A percentile compares a stretch with the other conserved stretches of the same genome.
Evolutionary conservation across 2,329 filamentous ascomycete species (phyloP).

Genomic region (Dactylonectria macrodidyma): DNA sequence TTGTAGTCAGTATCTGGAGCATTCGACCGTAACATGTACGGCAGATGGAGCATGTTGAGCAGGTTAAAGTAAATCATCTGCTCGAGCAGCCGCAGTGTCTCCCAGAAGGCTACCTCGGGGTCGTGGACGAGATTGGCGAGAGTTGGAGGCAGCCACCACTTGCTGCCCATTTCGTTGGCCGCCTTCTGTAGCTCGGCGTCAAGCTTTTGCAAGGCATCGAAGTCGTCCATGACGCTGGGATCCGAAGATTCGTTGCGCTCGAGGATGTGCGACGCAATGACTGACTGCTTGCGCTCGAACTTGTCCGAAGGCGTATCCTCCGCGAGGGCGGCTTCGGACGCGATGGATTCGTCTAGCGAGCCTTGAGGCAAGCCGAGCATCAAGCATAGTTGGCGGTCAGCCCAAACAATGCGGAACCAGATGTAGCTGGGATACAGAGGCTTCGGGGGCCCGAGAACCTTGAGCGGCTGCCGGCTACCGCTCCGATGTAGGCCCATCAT

Average conservation of each 20-base stretch:
- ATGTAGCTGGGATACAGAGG: conserved; percentile 39
- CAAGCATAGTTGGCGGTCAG: conserved; percentile 56
- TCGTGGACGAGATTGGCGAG: conserved; percentile 35
- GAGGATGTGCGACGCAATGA: conserved; percentile 55
- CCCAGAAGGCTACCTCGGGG: conserved; percentile 45
- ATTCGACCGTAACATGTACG: conserved; percentile 52
- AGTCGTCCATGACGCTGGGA: conserved; percentile 38
- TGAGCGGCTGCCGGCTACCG: conserved; percentile 12
- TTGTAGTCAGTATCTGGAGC: conserved; percentile 34
- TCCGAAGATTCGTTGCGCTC: conserved; percentile 51
- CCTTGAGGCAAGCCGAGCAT: conserved; percentile 58
- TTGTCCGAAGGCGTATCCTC: conserved; percentile 45
- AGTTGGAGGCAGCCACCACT: conserved; percentile 55
- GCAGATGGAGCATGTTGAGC: conserved; percentile 57
- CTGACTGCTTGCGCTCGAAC: conserved; percentile 51
- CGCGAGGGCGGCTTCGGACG: conserved; percentile 33
- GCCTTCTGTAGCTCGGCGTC: conserved; percentile 52
- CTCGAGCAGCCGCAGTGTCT: conserved; percentile 50
- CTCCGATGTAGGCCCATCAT: conserved; percentile 48
- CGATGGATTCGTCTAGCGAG: conserved; percentile 42
- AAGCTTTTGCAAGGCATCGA: conserved; percentile 49
- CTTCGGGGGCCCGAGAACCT: background rate
- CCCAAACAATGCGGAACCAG: conserved; percentile 56
- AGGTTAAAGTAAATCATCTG: conserved; percentile 58
- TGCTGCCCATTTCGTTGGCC: conserved; percentile 49